phyloP scores from a whole-genome alignment of 192 early-diverging fungal genomes.

The Pilobolus umbonatus region DNA sequence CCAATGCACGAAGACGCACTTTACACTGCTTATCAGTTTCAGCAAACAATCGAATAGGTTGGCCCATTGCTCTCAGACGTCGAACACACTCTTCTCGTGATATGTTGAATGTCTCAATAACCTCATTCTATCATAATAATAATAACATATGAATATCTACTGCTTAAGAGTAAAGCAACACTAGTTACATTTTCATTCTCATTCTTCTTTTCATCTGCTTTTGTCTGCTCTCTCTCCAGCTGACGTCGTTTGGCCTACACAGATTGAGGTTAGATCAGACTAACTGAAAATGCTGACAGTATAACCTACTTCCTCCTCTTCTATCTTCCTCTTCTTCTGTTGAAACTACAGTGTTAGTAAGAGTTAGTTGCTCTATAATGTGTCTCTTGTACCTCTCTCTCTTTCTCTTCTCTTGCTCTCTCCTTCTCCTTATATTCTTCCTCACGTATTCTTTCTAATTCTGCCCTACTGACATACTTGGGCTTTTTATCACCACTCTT shows the following conservation, averaged over 20 bases:
- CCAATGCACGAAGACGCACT: slow-evolving; percentile 72
- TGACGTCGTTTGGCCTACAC: slow-evolving; percentile 1
- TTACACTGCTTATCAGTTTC: slow-evolving; percentile 80
- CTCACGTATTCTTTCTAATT: slow-evolving; percentile 63
- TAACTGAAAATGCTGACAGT: not conserved
- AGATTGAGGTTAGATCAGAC: not conserved
- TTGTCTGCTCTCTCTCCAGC: slow-evolving; percentile 22
- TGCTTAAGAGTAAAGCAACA: not conserved
- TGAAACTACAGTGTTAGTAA: not conserved
- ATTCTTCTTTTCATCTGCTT: slow-evolving; percentile 16
- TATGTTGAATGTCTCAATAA: slow-evolving; percentile 50
- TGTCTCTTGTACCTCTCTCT: slow-evolving; percentile 39
- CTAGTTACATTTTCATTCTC: not conserved
- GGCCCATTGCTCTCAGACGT: slow-evolving; percentile 77
- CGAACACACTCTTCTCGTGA: slow-evolving; percentile 70
- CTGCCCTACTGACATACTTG: slow-evolving; percentile 82
- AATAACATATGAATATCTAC: not conserved
- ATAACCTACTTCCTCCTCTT: slow-evolving; percentile 25
- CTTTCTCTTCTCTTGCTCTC: slow-evolving; percentile 48
- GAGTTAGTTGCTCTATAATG: slow-evolving; percentile 7
- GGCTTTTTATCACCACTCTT: slow-evolving; percentile 39
- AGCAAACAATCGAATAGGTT: slow-evolving; percentile 91
- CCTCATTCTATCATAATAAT: slow-evolving; percentile 18
- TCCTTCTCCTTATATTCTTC: slow-evolving; percentile 49
- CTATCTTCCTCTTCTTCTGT: slow-evolving; percentile 13